Conservation (phyloP, 177 flowering plant species). For the Viscum album region DNA sequence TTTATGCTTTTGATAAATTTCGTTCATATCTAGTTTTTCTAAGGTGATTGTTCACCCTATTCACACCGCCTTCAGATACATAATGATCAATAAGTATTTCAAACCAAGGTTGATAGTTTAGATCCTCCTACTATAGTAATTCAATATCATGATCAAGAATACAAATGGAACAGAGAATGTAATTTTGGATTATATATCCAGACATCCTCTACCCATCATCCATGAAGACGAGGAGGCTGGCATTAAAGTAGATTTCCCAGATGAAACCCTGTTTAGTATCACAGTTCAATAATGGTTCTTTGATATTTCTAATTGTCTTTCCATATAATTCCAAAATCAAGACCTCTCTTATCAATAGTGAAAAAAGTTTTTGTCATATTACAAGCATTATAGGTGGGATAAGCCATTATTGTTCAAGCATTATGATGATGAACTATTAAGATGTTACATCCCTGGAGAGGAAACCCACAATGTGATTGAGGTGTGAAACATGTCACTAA, state of each 20-base stretch:
- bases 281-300: not conserved
- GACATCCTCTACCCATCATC: not conserved
- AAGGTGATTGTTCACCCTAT: no score
- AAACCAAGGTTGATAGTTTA: not conserved
- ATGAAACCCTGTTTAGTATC: not conserved
- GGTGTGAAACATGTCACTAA: not conserved
- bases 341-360: not conserved
- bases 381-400: not conserved
- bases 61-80: not conserved
- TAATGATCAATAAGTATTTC: not conserved
- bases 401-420: not conserved
- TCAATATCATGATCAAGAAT: not conserved
- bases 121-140: not conserved
- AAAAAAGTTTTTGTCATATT: not conserved
- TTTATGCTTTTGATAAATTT: no score
- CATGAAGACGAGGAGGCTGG: not conserved
- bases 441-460: not conserved
- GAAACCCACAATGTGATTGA: not conserved
- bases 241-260: not conserved
- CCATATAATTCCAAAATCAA: not conserved
- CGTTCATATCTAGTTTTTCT: no score
- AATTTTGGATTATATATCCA: not conserved
- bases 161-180: not conserved
- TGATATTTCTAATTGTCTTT: not conserved
- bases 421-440: not conserved